phyloP scores from a whole-genome alignment of 495 filamentous ascomycete species.

The Achaetomiella virescens region DNA sequence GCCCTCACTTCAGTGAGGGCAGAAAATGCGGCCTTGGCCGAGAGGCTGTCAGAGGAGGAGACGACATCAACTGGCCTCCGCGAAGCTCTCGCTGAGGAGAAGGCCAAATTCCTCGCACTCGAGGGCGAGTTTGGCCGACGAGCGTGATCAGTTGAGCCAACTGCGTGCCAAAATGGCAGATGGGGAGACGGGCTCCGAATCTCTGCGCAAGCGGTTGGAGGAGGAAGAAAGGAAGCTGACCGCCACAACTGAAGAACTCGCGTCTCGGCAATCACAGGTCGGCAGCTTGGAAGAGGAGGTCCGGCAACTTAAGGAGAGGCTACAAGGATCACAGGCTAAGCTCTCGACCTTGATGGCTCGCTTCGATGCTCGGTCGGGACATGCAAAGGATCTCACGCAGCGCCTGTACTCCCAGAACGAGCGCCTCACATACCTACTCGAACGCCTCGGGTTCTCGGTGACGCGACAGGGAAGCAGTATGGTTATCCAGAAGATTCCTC shows the following conservation, averaged over 20 bases:
- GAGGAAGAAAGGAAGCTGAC: conserved; percentile 62
- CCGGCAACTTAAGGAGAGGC: conserved; percentile 50
- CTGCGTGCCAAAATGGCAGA: conserved; percentile 65
- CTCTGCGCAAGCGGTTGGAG: conserved; percentile 60
- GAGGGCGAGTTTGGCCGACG: conserved; percentile 60
- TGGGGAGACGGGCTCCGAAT: conserved; percentile 74
- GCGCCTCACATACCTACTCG: conserved; percentile 68
- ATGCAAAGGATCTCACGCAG: conserved; percentile 75
- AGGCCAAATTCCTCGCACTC: conserved; percentile 51
- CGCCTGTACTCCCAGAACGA: conserved; percentile 72
- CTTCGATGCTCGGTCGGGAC: conserved; percentile 57
- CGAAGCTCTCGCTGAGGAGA: conserved; percentile 51
- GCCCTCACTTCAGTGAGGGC: conserved; percentile 31
- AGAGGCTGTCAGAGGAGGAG: conserved; percentile 45
- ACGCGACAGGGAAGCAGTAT: conserved; percentile 67
- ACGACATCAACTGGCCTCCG: conserved; percentile 33
- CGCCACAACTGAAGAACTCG: conserved; percentile 56
- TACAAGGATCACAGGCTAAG: conserved; percentile 46
- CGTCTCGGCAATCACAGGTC: conserved; percentile 57
- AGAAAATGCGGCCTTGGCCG: conserved; percentile 39
- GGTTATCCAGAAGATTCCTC: conserved; percentile 69
- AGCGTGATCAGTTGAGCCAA: conserved; percentile 56
- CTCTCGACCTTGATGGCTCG: conserved; percentile 44
- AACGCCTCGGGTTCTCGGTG: conserved; percentile 76
- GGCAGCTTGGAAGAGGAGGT: conserved; percentile 63